These are phyloP conservation scores for Trichoderma endophyticum DNA, from an alignment of 2,329 filamentous ascomycete species.

Conservation along the genomic window DNA sequence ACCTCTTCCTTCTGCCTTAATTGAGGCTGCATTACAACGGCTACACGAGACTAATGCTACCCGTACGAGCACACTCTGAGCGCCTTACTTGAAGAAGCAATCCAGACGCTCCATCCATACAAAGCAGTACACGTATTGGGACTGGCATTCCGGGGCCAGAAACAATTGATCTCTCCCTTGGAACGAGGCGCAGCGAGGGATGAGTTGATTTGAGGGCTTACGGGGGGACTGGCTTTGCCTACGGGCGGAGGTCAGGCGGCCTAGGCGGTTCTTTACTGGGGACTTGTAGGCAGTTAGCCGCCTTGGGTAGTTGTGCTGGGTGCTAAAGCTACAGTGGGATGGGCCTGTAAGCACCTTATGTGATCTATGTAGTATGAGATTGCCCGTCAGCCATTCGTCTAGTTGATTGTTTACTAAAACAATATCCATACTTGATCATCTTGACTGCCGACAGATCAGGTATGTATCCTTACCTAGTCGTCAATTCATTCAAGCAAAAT, in stretches of 20 bases:
- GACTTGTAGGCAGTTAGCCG: not conserved
- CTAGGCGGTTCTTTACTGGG: not conserved
- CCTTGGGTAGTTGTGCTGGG: not conserved
- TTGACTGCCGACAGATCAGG: not conserved
- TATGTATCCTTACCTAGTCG: not conserved
- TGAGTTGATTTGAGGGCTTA: not conserved
- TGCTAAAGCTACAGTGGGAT: not conserved
- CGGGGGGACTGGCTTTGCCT: not conserved
- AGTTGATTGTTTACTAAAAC: not conserved
- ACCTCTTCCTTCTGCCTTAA: not conserved
- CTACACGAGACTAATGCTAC: not conserved
- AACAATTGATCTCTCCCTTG: constrained; percentile 1
- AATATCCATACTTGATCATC: not conserved
- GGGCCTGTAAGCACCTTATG: not conserved
- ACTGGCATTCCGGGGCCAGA: not conserved
- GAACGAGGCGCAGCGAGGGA: not conserved
- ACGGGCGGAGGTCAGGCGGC: not conserved
- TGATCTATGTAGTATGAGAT: not conserved
- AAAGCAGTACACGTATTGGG: not conserved
- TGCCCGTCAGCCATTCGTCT: not conserved
- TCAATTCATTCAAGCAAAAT: not conserved
- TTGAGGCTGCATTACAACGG: not conserved
- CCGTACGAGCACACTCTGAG: not conserved
- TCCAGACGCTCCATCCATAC: not conserved
- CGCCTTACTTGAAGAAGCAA: constrained; percentile 6